Base-by-base conservation (phyloP, 2,329 filamentous ascomycete species). In the Coleophoma eucalyptorum region DNA sequence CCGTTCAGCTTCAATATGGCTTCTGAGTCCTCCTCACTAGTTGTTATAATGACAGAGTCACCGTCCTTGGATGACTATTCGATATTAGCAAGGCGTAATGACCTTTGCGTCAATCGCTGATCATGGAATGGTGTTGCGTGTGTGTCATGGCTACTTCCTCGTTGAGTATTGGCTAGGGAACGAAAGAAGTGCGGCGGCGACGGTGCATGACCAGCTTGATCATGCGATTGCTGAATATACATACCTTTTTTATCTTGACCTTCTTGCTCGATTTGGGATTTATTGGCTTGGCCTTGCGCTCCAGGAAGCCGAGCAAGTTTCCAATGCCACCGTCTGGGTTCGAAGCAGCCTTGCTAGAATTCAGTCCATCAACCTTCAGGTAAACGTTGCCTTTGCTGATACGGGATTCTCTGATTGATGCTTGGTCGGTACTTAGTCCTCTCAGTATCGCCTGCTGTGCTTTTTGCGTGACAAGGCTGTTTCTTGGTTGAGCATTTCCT, bases 181-280 rank as follows among this genome's bases (percentile, higher is more conserved):
- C 65, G 67, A 72, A 62, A 65, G 57, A 60, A 64, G 66, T 67
- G 66, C 67, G 59, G 67, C 56, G 65, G 64, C 64, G 65, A 69
- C 65, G 46, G 40, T 59, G 56, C 58, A 56, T 54, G 50, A 56
- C 54, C 53, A 51, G 57, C 62, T 61, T 68, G 62, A 67, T 63
- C 63, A 61, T 63, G 71, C 71, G 73, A 72, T 73, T 65, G 66
- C 61, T 64, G 13, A 38, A n/a, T 69, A 70, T 68, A 87, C 86
- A 82, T 88, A 91, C 88, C 84, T 90, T 89, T 72, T 82, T 84
- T 56, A 92, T 84, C 65, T 77, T 83, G 60, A 89, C 74, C 58
- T 74, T 72, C 48, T 53, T 62, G 32, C 61, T 62, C 48, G 61
- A 61, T 62, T 78, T 75, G 62, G 72, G 64, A 54, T 67, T 62